These are phyloP conservation scores for Candida ovalis DNA, from an alignment of 805 yeast species.

Conservation along the genomic window DNA sequence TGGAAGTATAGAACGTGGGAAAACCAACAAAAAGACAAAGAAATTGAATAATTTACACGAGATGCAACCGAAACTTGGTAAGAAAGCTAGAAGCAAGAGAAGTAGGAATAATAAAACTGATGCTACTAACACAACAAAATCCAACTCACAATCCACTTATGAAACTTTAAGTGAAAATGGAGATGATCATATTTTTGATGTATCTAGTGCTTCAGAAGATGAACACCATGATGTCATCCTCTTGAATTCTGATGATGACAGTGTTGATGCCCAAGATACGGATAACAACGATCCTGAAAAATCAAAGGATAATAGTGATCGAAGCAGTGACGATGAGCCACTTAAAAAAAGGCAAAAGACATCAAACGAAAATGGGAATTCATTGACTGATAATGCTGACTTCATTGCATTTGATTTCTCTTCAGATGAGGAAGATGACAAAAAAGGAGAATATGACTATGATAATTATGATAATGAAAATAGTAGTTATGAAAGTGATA, in stretches of 20 bases:
- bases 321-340: not conserved
- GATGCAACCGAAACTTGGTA: conserved; percentile 3
- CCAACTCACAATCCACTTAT: conserved; percentile 2
- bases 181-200: conserved; percentile 4
- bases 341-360: conserved; percentile 10
- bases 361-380: too few relatives aligned
- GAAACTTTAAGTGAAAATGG: conserved; percentile 6
- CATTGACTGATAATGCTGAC: conserved; percentile 43
- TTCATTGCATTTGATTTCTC: conserved; percentile 48
- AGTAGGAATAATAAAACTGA: not conserved
- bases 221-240: conserved; percentile 11
- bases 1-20: not conserved
- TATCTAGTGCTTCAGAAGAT: conserved; percentile 10
- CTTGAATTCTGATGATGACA: conserved; percentile 4
- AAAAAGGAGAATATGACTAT: conserved; percentile 33
- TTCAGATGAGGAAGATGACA: conserved; percentile 34
- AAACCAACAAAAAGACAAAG: conserved; percentile 1
- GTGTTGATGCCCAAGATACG: not conserved
- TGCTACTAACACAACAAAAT: not conserved
- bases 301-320: conserved; percentile 4
- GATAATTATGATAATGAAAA: conserved; percentile 29
- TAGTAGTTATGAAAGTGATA: conserved; percentile 24
- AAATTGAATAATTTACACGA: not conserved
- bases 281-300: not conserved
- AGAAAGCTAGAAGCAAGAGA: conserved; percentile 6